Conservation (phyloP, 345 rosid genomes). For the Gossypium thurberi region DNA sequence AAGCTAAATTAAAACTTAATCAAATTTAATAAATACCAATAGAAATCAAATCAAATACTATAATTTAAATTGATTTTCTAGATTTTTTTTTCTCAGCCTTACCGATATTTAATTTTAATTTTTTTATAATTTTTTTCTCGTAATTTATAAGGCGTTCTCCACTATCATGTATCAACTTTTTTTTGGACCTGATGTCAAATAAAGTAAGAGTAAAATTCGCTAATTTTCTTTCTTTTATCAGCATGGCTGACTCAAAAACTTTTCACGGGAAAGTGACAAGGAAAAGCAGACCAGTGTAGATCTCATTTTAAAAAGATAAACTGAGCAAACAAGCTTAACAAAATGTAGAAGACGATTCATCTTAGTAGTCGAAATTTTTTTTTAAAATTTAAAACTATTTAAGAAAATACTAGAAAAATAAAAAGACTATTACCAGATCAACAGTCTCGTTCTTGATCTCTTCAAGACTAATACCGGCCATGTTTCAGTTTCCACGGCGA, state of each 20-base stretch:
- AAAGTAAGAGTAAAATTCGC: neutral
- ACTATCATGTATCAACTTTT: neutral
- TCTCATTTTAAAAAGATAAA: neutral
- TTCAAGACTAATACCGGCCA: slow-evolving; percentile 31
- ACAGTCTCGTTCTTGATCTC: slow-evolving; percentile 71
- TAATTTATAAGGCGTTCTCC: too few relatives aligned
- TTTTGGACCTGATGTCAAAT: too few relatives aligned
- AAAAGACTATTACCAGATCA: slow-evolving; percentile 38
- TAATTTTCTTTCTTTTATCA: neutral
- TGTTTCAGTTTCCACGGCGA: neutral
- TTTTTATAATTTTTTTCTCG: too few relatives aligned
- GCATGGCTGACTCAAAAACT: neutral
- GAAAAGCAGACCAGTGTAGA: neutral
- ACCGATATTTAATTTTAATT: too few relatives aligned
- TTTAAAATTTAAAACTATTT: neutral
- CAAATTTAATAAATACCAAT: too few relatives aligned
- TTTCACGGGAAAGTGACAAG: neutral
- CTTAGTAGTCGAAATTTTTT: neutral
- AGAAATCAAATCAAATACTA: too few relatives aligned
- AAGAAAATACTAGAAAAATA: neutral
- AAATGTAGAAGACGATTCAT: neutral
- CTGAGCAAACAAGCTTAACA: too few relatives aligned
- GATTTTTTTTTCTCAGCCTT: too few relatives aligned
- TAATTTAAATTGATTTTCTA: too few relatives aligned
- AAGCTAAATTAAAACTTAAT: too few relatives aligned